Evolutionary conservation across 352 stramenopile species (phyloP).

Genomic region (Blastocystis sp.): DNA sequence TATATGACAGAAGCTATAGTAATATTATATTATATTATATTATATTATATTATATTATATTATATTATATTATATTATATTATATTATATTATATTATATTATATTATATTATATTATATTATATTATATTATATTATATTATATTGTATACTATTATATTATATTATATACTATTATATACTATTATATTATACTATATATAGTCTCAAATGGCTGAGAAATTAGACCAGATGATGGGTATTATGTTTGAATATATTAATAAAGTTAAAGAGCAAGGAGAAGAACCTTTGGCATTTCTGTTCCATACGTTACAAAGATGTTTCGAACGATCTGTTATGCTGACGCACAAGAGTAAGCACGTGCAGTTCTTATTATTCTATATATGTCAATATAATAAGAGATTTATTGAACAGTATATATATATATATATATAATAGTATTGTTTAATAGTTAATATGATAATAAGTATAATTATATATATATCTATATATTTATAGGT

Average conservation of each 20-base stretch:
- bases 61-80: no score
- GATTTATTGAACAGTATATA: conserved; percentile 39
- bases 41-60: no score
- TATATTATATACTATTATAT: no score
- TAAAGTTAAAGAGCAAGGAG: conserved; percentile 5
- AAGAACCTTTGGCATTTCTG: conserved; percentile 22
- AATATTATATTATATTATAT: no score
- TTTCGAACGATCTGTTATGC: conserved; percentile 33
- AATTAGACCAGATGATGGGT: conserved; percentile 64
- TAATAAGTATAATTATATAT: no score
- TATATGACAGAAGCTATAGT: no score
- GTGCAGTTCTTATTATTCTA: conserved; percentile 71
- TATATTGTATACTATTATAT: no score
- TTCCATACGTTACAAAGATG: conserved; percentile 46
- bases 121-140: no score
- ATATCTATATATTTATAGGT: conserved; percentile 52
- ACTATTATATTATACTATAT: conserved; percentile 40
- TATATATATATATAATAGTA: conserved; percentile 61
- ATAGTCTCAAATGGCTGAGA: conserved; percentile 61
- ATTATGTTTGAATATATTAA: conserved; percentile 64
- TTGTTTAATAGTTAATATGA: no score
- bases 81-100: no score
- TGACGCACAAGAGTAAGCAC: conserved; percentile 69
- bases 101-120: no score
- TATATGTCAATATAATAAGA: conserved; percentile 45